Evolutionary conservation across 2,329 filamentous ascomycete genomes (phyloP).

Genomic region (Phoma herbarum): DNA sequence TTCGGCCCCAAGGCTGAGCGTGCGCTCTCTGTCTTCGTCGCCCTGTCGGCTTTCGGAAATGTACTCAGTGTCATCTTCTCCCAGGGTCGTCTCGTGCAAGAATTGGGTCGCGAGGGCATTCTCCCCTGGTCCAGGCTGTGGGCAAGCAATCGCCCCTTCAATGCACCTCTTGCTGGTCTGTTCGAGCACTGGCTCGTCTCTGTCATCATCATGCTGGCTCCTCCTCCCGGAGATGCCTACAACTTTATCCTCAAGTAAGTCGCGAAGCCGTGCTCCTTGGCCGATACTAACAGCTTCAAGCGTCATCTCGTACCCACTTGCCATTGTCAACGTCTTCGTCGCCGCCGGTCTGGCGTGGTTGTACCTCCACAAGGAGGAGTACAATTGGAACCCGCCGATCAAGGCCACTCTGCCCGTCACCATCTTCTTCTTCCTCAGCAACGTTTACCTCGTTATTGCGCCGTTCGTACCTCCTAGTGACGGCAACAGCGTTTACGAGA

Average conservation of each 20-base stretch:
- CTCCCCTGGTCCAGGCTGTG: constrained; percentile 69
- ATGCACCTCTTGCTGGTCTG: constrained; percentile 68
- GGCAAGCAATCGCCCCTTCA: constrained; percentile 71
- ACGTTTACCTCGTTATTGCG: constrained; percentile 62
- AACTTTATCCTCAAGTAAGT: constrained; percentile 64
- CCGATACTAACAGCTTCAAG: constrained; percentile 41
- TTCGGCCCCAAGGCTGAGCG: constrained; percentile 63
- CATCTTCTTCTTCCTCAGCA: constrained; percentile 62
- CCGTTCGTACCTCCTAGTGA: constrained; percentile 61
- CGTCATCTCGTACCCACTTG: constrained; percentile 71
- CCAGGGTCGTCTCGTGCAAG: constrained; percentile 71
- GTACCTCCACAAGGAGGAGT: constrained; percentile 53
- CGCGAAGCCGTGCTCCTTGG: background rate
- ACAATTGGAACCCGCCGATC: constrained; percentile 60
- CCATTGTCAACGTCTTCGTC: constrained; percentile 64
- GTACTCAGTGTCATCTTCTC: constrained; percentile 74
- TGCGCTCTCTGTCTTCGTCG: constrained; percentile 71
- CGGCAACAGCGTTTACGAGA: constrained; percentile 61
- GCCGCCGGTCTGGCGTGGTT: constrained; percentile 59
- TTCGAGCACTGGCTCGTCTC: constrained; percentile 72
- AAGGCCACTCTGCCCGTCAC: constrained; percentile 60
- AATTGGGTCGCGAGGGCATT: constrained; percentile 72
- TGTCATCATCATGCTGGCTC: constrained; percentile 71
- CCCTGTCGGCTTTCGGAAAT: constrained; percentile 73
- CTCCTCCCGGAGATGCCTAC: constrained; percentile 72